A percentile compares a stretch with the other conserved stretches of the same genome.
Evolutionary conservation across 176 grass and related monocot genomes (phyloP).

Genomic region (Neostapfia colusana): DNA sequence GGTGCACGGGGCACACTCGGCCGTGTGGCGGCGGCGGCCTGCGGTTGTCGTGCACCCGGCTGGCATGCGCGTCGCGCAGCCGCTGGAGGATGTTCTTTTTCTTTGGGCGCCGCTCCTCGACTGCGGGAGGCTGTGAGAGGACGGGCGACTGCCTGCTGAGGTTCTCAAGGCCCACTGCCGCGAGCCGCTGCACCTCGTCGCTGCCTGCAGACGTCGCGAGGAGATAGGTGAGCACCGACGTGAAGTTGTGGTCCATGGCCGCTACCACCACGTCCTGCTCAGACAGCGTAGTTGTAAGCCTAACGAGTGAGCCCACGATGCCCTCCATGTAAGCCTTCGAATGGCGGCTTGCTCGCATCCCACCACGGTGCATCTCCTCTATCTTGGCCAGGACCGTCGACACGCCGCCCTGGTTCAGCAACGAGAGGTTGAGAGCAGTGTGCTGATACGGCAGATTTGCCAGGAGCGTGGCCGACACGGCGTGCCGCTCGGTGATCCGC

Average conservation of each 20-base stretch:
- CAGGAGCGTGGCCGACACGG: constrained; percentile 57
- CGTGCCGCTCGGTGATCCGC: constrained; percentile 63
- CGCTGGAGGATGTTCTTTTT: constrained; percentile 59
- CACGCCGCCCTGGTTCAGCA: constrained; percentile 50
- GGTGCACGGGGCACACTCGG: constrained; percentile 65
- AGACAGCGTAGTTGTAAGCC: constrained; percentile 65
- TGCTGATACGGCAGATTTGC: constrained; percentile 68
- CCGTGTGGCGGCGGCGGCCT: background rate
- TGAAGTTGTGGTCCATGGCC: constrained; percentile 60
- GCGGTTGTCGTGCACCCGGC: constrained; percentile 50
- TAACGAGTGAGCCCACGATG: constrained; percentile 61
- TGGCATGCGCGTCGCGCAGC: constrained; percentile 39
- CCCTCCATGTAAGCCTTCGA: constrained; percentile 70
- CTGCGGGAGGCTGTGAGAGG: constrained; percentile 43
- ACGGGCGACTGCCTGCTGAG: constrained; percentile 60
- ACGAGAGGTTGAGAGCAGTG: constrained; percentile 60
- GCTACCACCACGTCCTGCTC: constrained; percentile 60
- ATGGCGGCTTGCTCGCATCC: constrained; percentile 51
- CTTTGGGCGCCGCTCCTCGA: constrained; percentile 31
- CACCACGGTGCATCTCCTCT: constrained; percentile 65
- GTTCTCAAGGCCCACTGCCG: constrained; percentile 67
- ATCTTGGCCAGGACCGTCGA: constrained; percentile 57
- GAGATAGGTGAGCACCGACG: constrained; percentile 61
- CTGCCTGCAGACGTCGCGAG: constrained; percentile 53
- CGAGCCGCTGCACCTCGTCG: constrained; percentile 77